Conservation (phyloP, 495 filamentous ascomycete genomes). For the Neurospora tetrasperma region DNA sequence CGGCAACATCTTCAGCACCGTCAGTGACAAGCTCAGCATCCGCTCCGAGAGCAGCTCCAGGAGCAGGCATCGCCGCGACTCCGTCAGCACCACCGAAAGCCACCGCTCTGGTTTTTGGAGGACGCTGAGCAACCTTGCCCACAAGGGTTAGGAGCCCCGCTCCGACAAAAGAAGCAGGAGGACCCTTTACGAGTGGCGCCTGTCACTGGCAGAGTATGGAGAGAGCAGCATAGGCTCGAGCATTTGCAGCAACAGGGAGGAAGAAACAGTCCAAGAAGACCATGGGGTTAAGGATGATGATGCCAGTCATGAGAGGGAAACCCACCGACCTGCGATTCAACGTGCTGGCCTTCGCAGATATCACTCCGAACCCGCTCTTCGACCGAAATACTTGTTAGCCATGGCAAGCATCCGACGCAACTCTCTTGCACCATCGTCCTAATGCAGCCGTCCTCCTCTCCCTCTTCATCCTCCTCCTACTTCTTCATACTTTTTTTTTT, state of each 20-base stretch:
- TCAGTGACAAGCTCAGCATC: constrained; percentile 8
- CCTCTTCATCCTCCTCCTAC: background rate
- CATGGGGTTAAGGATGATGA: background rate
- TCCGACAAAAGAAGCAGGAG: background rate
- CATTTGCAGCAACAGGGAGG: background rate
- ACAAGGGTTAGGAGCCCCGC: constrained; percentile 1
- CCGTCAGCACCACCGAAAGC: constrained; percentile 20
- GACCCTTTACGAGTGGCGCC: background rate
- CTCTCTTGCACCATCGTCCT: background rate
- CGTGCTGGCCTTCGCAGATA: background rate
- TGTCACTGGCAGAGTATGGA: background rate
- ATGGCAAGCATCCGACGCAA: background rate
- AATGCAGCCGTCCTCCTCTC: background rate
- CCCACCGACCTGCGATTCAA: background rate
- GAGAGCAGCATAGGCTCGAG: background rate
- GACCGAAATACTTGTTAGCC: background rate
- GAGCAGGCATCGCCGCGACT: constrained; percentile 23
- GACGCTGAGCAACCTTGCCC: constrained; percentile 13
- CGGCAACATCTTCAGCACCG: constrained; percentile 54
- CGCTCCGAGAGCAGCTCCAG: constrained; percentile 13
- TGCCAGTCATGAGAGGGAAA: background rate
- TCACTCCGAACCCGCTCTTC: background rate
- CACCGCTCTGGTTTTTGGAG: constrained; percentile 16
- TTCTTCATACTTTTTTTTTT: background rate
- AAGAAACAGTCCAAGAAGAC: background rate